Evolutionary conservation across 73 alveolate genomes (phyloP).

Genomic region (Tetrahymena elliotti): DNA sequence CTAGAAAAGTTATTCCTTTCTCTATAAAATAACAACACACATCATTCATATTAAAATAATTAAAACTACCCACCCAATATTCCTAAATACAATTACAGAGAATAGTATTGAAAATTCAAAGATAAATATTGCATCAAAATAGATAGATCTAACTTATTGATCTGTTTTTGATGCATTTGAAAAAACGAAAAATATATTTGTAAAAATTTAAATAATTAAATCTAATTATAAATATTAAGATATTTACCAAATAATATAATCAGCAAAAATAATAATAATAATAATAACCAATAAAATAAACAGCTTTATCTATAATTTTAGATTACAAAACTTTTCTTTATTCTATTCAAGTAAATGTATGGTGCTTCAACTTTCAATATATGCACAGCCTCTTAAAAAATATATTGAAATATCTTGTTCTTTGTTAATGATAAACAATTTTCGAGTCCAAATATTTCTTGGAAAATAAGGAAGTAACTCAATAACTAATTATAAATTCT

Average conservation of each 20-base stretch:
- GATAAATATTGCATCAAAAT: neutral
- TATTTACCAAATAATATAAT: neutral
- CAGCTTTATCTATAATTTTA: neutral
- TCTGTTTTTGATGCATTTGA: too few relatives aligned
- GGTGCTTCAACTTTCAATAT: neutral
- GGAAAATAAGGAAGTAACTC: too few relatives aligned
- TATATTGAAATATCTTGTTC: neutral
- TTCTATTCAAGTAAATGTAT: too few relatives aligned
- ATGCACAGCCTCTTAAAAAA: neutral
- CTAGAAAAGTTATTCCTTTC: neutral
- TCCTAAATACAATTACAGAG: neutral
- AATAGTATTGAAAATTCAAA: neutral
- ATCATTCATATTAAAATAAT: neutral
- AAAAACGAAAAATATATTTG: neutral
- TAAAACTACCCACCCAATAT: neutral
- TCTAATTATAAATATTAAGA: neutral
- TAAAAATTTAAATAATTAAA: too few relatives aligned
- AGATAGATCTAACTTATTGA: neutral
- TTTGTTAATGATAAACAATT: neutral
- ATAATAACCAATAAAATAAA: neutral
- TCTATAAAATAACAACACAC: neutral
- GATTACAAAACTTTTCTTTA: neutral
- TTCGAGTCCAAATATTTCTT: neutral
- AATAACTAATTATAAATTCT: too few relatives aligned
- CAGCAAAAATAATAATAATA: neutral